A percentile compares a stretch with the other conserved stretches of the same genome.
Evolutionary conservation across 805 yeast genomes (phyloP).

Genomic region (Ogataea nitratoaversa): DNA sequence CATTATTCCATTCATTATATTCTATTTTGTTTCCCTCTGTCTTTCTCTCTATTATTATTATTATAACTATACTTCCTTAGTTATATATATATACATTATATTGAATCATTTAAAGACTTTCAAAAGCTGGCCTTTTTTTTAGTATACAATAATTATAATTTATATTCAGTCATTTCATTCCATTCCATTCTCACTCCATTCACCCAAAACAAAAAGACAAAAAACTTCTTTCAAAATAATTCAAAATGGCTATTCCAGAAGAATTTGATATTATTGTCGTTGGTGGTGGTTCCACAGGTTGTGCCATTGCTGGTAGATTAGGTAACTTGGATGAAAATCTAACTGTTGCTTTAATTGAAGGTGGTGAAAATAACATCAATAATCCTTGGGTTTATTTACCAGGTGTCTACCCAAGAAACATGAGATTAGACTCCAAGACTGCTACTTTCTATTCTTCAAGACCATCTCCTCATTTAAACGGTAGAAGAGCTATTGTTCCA

Average conservation of each 20-base stretch:
- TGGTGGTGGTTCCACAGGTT: conserved; percentile 30
- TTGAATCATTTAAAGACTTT: no score
- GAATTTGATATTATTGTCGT: conserved; percentile 28
- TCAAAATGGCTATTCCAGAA: conserved; percentile 25
- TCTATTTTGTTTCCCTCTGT: no score
- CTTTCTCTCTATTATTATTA: no score
- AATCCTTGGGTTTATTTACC: conserved; percentile 30
- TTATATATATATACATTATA: no score
- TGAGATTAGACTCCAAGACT: conserved; percentile 29
- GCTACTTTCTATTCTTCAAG: conserved; percentile 26
- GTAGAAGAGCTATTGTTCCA: conserved; percentile 29
- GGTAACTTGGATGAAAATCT: conserved; percentile 25
- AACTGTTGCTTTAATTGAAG: conserved; percentile 25
- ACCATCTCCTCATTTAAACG: conserved; percentile 26
- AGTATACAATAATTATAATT: no score
- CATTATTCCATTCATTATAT: no score
- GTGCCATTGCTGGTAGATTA: conserved; percentile 27
- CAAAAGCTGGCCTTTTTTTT: no score
- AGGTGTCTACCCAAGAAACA: conserved; percentile 29
- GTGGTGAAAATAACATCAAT: conserved; percentile 29
- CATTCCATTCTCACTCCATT: no score
- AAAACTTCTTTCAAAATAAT: no score
- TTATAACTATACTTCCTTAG: no score
- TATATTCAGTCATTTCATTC: no score
- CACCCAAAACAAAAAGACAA: no score